These are phyloP conservation scores for Massospora cicadina DNA, from an alignment of 371 early-diverging fungal genomes.

Conservation along the genomic window DNA sequence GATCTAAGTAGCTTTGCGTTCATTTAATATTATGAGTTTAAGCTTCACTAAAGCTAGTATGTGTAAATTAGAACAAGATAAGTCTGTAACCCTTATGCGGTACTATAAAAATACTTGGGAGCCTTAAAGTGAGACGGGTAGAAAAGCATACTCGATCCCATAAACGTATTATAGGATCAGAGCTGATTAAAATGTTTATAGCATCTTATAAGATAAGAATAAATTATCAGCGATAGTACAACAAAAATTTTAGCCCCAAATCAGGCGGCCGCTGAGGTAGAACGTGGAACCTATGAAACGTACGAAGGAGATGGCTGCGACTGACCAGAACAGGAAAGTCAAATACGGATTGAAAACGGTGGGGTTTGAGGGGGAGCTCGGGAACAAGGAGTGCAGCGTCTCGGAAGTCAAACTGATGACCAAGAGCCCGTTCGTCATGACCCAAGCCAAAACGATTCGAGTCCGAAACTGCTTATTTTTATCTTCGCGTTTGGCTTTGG, in stretches of 20 bases:
- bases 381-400: conserved; percentile 15
- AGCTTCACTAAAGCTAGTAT: no score
- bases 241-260: conserved; percentile 24
- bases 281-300: conserved; percentile 50
- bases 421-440: conserved; percentile 55
- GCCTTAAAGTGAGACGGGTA: no score
- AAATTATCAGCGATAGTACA: no score
- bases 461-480: conserved; percentile 74
- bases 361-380: conserved; percentile 6
- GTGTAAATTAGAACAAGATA: no score
- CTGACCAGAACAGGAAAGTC: conserved; percentile 65
- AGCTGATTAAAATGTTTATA: not conserved
- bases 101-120: no score
- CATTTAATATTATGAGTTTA: no score
- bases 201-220: not conserved
- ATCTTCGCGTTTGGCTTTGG: conserved; percentile 67
- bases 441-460: conserved; percentile 61
- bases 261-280: conserved; percentile 35
- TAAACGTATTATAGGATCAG: no score
- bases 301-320: conserved; percentile 46
- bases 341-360: conserved; percentile 17
- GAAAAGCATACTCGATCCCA: no score
- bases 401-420: conserved; percentile 31
- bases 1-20: no score
- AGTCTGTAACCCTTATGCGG: no score